Conservation (phyloP, 2,329 filamentous ascomycete species). For the Ophiostoma novo-ulmi region DNA sequence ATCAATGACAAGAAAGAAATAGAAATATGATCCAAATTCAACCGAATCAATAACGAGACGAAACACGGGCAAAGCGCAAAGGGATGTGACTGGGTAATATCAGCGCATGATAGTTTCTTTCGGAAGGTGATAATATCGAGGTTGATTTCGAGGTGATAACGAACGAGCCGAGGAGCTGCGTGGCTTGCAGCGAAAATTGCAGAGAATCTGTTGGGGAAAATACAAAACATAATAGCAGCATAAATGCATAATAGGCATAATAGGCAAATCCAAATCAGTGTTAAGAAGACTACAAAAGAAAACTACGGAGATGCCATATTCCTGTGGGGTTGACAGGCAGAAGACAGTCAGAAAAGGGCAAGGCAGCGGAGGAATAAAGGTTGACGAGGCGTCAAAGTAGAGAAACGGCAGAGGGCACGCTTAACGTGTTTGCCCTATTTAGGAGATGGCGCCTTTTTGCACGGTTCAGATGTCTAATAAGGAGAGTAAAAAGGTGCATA, state of each 20-base stretch:
- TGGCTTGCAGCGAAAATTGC: neutral
- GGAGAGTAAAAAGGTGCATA: too few relatives aligned
- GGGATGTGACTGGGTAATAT: neutral
- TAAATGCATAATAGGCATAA: too few relatives aligned
- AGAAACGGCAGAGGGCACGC: neutral
- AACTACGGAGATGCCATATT: neutral
- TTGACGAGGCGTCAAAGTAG: neutral
- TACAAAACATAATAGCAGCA: too few relatives aligned
- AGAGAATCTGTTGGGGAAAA: too few relatives aligned
- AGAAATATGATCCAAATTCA: neutral
- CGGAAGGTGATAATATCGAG: neutral
- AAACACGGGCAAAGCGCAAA: neutral
- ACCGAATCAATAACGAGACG: neutral
- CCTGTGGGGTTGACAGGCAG: neutral
- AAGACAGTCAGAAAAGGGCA: neutral
- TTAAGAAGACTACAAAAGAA: neutral
- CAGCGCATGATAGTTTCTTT: neutral
- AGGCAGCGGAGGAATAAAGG: neutral
- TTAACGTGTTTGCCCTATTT: neutral
- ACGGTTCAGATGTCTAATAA: neutral
- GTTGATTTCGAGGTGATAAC: neutral
- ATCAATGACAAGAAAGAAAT: constrained; percentile 1
- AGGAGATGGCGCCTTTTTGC: neutral
- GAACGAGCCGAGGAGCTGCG: neutral
- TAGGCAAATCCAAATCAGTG: too few relatives aligned